Percentiles rank a stretch among this genome's conserved stretches.
Evolutionary conservation across 169 alveolate species (phyloP).

Genomic region (Cryptosporidium ubiquitum): DNA sequence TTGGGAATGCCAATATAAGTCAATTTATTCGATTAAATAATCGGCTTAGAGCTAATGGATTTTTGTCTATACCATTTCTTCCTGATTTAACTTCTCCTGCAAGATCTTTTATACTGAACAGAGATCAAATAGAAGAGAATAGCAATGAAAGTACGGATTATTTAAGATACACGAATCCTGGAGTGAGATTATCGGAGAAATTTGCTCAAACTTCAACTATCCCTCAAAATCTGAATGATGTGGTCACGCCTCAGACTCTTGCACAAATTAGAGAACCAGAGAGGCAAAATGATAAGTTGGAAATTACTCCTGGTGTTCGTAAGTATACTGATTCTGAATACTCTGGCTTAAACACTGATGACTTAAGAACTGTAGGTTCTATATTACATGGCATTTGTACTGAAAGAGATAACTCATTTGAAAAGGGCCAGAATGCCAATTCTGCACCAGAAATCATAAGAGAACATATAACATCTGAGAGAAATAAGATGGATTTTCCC

Average conservation of each 20-base stretch:
- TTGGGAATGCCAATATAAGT: conserved; percentile 49
- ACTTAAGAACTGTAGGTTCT: conserved; percentile 65
- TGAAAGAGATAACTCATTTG: conserved; percentile 27
- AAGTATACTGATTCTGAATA: conserved; percentile 32
- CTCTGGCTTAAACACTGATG: conserved; percentile 41
- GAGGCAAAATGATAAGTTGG: conserved; percentile 13
- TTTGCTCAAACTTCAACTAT: conserved; percentile 2
- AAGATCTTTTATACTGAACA: conserved; percentile 2
- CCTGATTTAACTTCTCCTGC: conserved; percentile 68
- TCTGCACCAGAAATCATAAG: not conserved
- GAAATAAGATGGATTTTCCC: not conserved
- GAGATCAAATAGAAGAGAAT: not conserved
- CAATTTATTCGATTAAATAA: conserved; percentile 55
- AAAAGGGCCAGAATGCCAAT: not conserved
- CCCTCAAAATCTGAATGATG: conserved; percentile 11
- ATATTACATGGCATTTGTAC: conserved; percentile 29
- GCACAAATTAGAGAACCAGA: not conserved
- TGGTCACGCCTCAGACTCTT: conserved; percentile 6
- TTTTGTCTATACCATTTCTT: conserved; percentile 56
- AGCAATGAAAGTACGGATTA: conserved; percentile 7
- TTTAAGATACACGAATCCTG: not conserved
- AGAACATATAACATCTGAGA: not conserved
- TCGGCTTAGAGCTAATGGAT: conserved; percentile 58
- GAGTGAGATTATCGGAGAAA: conserved; percentile 19
- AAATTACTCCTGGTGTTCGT: conserved; percentile 26